Conservation (phyloP, 1,284 basidiomycete genomes). For the Tilletia indica region DNA sequence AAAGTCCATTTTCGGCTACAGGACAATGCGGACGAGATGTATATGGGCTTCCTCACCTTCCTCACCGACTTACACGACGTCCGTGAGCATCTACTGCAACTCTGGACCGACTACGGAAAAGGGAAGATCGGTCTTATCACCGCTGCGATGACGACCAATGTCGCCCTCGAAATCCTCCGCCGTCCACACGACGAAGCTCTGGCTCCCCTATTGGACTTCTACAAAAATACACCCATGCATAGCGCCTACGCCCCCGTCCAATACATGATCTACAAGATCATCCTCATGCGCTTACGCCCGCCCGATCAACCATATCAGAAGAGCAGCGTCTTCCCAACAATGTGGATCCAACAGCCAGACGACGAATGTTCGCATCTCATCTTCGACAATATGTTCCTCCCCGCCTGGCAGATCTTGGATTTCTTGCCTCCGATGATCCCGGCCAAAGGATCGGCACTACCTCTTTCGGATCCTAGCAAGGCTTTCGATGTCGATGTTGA, state of each 20-base stretch:
- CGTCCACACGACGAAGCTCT: not conserved
- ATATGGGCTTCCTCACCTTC: not conserved
- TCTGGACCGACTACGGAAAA: not conserved
- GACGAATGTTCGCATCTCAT: too few relatives aligned
- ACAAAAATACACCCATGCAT: not conserved
- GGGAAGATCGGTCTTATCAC: not conserved
- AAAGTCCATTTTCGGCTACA: not conserved
- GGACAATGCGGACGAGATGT: not conserved
- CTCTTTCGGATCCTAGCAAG: not conserved
- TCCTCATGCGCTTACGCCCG: not conserved
- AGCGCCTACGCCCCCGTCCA: not conserved
- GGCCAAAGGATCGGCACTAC: not conserved
- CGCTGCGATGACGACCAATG: not conserved
- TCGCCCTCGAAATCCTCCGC: not conserved
- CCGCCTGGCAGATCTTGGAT: too few relatives aligned
- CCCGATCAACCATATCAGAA: not conserved
- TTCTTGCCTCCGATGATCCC: too few relatives aligned
- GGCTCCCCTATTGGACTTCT: not conserved
- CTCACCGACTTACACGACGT: conserved; percentile 3
- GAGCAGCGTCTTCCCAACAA: too few relatives aligned
- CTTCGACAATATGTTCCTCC: too few relatives aligned
- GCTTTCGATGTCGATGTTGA: not conserved
- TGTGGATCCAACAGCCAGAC: too few relatives aligned
- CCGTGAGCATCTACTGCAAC: not conserved
- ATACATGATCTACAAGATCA: not conserved